Base-by-base conservation (phyloP, 805 yeast genomes). In the Maudiozyma saulgeensis region DNA sequence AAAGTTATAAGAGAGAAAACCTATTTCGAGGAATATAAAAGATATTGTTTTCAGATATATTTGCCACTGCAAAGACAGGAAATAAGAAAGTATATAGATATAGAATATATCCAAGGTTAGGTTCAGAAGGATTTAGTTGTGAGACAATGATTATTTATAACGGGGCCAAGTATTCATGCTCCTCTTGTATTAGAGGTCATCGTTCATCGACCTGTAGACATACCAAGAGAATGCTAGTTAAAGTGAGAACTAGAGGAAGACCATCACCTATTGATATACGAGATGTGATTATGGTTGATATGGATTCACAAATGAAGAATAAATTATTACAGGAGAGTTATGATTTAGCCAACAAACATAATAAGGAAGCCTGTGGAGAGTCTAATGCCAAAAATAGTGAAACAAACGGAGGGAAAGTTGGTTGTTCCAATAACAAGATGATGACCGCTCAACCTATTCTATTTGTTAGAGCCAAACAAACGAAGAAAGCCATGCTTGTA, bases 181-280 rank as follows among this genome's bases (percentile, higher is more conserved):
- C 79, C 48, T 83, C 82, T 59, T 91, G 99, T 62, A 87, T 93
- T 23, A 72, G 96, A 42, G 98, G 98, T 16, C 99, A 91, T 61
- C 70, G 99, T 40, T 86, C 96, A 1, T 81, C 91, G 0, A 80
- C 83, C 49, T 91, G 99, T 66, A 79, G 78, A 48, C 99, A 91
- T 66, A 79, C 84, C 31, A 73, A 77, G 47, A 74, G 96, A 44
- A 87, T 93, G 23, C 71, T 91, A 40, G 81, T 90, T 12, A 87
- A 88, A 58, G 96, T 91, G 12, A 75, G 96, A 26, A 79, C 87
- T n/a, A 77, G 96, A 51, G 99, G 98, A 0, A 69, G 98, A 44
- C 97, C 96, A 0, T 72, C 78, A 26, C 74, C 80, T 9, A 23
- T 57, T 41, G 80, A 75, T 46, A 78, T 61, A 21, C 55, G 66